A percentile compares a stretch with the other conserved stretches of the same genome.
Evolutionary conservation across 495 filamentous ascomycete genomes (phyloP).

Genomic region (Apiosordaria backusii): DNA sequence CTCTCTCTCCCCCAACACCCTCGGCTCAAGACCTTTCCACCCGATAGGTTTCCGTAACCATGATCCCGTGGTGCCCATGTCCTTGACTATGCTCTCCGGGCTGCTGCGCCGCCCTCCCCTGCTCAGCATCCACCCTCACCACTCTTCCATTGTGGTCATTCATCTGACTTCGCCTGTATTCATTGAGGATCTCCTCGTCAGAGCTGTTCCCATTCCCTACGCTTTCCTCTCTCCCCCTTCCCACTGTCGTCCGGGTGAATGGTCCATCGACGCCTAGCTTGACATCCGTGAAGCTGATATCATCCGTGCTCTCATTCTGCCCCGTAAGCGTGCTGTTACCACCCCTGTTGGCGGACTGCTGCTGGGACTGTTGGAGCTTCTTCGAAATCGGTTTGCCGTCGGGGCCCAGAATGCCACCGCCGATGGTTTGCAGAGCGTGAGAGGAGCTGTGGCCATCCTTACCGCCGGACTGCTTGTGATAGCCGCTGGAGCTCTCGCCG

Average conservation of each 20-base stretch:
- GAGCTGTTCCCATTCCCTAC: slow-evolving; percentile 1
- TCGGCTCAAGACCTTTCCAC: slow-evolving; percentile 10
- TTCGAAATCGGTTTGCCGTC: slow-evolving; percentile 12
- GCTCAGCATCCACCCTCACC: neutral
- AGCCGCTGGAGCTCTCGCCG: slow-evolving; percentile 12
- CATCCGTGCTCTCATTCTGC: neutral
- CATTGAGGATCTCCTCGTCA: slow-evolving; percentile 14
- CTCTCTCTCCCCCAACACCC: neutral
- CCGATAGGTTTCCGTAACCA: slow-evolving; percentile 11
- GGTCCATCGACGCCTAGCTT: slow-evolving; percentile 13
- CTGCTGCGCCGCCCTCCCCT: neutral
- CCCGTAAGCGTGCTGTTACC: neutral
- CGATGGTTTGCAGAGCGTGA: slow-evolving; percentile 14
- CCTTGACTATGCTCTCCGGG: neutral
- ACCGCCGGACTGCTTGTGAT: slow-evolving; percentile 13
- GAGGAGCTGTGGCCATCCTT: slow-evolving; percentile 4
- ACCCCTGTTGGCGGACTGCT: neutral
- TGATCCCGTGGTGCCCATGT: slow-evolving; percentile 4
- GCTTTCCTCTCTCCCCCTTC: neutral
- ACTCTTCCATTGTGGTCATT: neutral
- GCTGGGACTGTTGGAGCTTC: neutral
- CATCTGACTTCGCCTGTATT: slow-evolving; percentile 8
- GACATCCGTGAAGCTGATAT: slow-evolving; percentile 14
- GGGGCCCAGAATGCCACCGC: slow-evolving; percentile 11
- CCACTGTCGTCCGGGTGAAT: slow-evolving; percentile 13